These are phyloP conservation scores for Ramichloridium luteum DNA, from an alignment of 2,329 filamentous ascomycete species.

Conservation along the genomic window DNA sequence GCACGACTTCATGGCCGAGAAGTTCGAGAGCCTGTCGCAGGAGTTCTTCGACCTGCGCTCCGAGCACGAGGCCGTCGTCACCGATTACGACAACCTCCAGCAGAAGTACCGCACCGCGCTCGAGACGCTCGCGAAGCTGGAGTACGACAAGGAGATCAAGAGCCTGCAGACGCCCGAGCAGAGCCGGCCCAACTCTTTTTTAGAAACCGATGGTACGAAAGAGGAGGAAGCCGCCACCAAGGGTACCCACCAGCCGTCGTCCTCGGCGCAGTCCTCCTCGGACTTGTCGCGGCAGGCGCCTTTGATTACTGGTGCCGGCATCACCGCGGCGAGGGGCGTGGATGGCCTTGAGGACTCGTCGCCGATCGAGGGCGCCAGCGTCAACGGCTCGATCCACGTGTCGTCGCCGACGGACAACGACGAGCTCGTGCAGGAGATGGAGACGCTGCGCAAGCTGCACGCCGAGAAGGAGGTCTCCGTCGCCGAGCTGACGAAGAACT, in stretches of 20 bases:
- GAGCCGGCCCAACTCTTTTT: slow-evolving; percentile 64
- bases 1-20: slow-evolving; percentile 76
- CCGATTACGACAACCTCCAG: slow-evolving; percentile 69
- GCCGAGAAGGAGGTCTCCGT: slow-evolving; percentile 67
- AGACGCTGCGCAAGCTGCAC: slow-evolving; percentile 57
- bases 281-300: slow-evolving; percentile 83
- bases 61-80: slow-evolving; percentile 75
- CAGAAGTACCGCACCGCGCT: slow-evolving; percentile 86
- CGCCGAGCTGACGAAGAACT: slow-evolving; percentile 60
- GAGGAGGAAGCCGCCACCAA: slow-evolving; percentile 25
- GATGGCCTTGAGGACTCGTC: slow-evolving; percentile 7
- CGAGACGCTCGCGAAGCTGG: slow-evolving; percentile 67
- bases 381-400: slow-evolving; percentile 1
- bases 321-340: slow-evolving; percentile 7
- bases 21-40: slow-evolving; percentile 80
- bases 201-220: slow-evolving; percentile 62
- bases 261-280: slow-evolving; percentile 83
- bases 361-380: slow-evolving; percentile 1
- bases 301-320: slow-evolving; percentile 38
- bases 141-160: slow-evolving; percentile 58
- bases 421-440: slow-evolving; percentile 60
- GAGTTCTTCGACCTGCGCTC: slow-evolving; percentile 83
- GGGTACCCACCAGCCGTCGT: slow-evolving; percentile 58
- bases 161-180: slow-evolving; percentile 48
- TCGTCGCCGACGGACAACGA: slow-evolving; percentile 29